Base-by-base conservation (phyloP, 2,329 filamentous ascomycete species). In the Fusarium sp. region DNA sequence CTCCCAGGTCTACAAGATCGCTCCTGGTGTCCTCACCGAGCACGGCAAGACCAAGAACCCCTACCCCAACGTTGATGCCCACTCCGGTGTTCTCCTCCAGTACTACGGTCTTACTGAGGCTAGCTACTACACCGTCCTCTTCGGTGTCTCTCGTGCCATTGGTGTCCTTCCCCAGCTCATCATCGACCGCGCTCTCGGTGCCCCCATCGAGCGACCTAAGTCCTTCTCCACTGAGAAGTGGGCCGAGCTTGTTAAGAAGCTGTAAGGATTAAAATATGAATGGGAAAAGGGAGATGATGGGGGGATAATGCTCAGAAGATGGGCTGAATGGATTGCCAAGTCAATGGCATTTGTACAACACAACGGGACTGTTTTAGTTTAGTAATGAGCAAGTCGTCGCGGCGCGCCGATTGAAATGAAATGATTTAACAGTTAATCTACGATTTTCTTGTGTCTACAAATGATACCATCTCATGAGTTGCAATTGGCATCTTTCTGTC, bases 21-120 rank as follows among this genome's bases (percentile, higher is more conserved):
- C 96, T 74, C 96, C 96, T 74, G 93, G 92, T 80, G 96, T 99
- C 79, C 89, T 99, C 83, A 99, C 96, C 76, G 94, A 99, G 91
- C 96, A 99, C 88, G 96, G 96, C 87, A 99, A 99, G 93, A 98
- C 95, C 89, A 98, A 98, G 93, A 98, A 98, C 93, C 95, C 95
- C 76, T 98, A 89, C 90, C 96, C 96, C 85, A 98, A 98, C 88
- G 95, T 98, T 80, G 95, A 98, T 81, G 95, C 95, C 80, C 96
- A 98, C 92, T 98, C 95, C 35, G 96, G 96, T 89, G 96, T 99
- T 76, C 93, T 99, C 75, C 93, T 99, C 78, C 96, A 99, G 89
- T 96, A 99, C 92, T 99, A 99, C 87, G 96, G 96, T 80, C 89
- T 99, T 83, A 98, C 93, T 73, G 95, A 99, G 90, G 93, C 96